A percentile compares a stretch with the other conserved stretches of the same genome.
phyloP scores from a whole-genome alignment of 1,139 yeast species.

The Magnusiomyces paraingens region DNA sequence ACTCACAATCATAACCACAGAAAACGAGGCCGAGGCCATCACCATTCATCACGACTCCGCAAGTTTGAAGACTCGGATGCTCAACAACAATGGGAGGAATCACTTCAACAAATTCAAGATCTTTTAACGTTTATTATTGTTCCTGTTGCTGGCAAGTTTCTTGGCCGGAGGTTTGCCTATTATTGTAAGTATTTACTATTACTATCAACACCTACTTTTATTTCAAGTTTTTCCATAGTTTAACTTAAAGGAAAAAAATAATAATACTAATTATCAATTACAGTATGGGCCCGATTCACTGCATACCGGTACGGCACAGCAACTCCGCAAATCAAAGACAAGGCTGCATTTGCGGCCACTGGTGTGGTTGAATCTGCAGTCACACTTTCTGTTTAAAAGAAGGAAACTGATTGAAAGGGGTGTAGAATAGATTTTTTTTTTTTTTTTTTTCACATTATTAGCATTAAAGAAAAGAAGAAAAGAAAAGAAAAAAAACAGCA shows the following conservation, averaged over 20 bases:
- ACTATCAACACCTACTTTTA: neutral
- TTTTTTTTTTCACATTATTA: too few relatives aligned
- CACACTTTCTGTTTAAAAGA: constrained; percentile 3
- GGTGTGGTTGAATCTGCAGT: constrained; percentile 12
- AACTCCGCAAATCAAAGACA: constrained; percentile 10
- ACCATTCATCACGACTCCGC: neutral
- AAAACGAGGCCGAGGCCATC: too few relatives aligned
- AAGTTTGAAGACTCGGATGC: constrained; percentile 35
- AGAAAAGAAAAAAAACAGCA: too few relatives aligned
- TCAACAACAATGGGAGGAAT: constrained; percentile 78
- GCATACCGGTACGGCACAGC: constrained; percentile 10
- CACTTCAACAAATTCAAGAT: constrained; percentile 53
- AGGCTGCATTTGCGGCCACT: constrained; percentile 13
- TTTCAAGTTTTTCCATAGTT: neutral
- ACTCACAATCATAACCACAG: too few relatives aligned
- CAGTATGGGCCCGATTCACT: constrained; percentile 15
- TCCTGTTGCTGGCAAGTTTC: constrained; percentile 63
- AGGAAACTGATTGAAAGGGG: too few relatives aligned
- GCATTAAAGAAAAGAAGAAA: too few relatives aligned
- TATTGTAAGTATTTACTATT: constrained; percentile 23
- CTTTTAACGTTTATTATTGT: constrained; percentile 53
- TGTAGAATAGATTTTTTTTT: too few relatives aligned
- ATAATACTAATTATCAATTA: too few relatives aligned
- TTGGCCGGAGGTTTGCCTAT: constrained; percentile 60
- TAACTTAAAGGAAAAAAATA: too few relatives aligned